Conservation (phyloP, 2,329 filamentous ascomycete genomes). For the Claviceps digitariae region DNA sequence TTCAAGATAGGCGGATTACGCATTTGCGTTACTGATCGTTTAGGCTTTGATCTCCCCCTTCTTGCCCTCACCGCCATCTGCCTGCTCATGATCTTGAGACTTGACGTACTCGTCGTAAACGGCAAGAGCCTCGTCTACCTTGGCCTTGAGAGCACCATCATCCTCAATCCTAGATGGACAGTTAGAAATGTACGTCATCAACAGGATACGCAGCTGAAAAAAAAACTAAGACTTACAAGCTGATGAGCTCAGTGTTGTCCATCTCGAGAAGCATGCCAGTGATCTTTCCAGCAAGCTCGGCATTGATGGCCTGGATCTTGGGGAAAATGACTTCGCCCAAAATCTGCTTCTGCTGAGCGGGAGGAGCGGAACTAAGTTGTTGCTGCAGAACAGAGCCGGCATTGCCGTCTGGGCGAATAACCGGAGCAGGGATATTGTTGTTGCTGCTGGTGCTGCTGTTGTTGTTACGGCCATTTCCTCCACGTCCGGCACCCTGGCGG, state of each 20-base stretch:
- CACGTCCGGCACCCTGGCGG: conserved; percentile 37
- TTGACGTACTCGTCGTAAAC: conserved; percentile 99
- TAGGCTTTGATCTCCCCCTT: conserved; percentile 37
- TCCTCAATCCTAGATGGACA: conserved; percentile 61
- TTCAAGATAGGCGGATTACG: conserved; percentile 1
- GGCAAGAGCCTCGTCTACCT: conserved; percentile 93
- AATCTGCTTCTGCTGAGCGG: conserved; percentile 93
- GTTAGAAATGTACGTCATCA: neutral
- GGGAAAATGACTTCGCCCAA: conserved; percentile 96
- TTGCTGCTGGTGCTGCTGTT: conserved; percentile 11
- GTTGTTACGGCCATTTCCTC: conserved; percentile 16
- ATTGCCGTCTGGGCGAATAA: conserved; percentile 27
- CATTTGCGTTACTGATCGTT: conserved; percentile 2
- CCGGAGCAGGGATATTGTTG: conserved; percentile 31
- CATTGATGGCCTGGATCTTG: conserved; percentile 92
- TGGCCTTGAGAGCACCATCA: conserved; percentile 74
- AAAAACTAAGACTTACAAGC: conserved; percentile 60
- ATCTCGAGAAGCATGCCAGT: conserved; percentile 99
- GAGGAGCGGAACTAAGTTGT: conserved; percentile 42
- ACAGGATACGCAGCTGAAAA: neutral
- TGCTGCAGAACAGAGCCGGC: conserved; percentile 34
- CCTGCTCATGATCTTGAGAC: conserved; percentile 41
- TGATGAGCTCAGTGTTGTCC: conserved; percentile 89
- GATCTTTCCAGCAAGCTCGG: conserved; percentile 95
- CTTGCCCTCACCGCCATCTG: conserved; percentile 27